Percentiles rank a stretch among this genome's conserved stretches.
phyloP scores from a whole-genome alignment of 139 green algal species.

The Chlamydomonas asymmetrica region DNA sequence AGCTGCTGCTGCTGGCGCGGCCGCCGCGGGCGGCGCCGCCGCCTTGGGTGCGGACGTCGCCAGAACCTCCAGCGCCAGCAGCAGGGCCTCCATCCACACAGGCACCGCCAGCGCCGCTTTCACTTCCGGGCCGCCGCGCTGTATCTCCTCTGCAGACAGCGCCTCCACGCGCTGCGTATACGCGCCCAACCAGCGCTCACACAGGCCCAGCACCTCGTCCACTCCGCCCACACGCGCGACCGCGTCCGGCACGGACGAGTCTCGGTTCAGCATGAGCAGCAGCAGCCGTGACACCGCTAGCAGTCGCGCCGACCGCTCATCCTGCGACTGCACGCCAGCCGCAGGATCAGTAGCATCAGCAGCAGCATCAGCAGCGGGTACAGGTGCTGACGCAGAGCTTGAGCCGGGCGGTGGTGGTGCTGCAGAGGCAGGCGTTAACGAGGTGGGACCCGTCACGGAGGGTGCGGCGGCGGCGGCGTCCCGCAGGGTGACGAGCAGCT shows the following conservation, averaged over 20 bases:
- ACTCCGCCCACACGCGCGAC: constrained; percentile 46
- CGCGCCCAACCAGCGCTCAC: constrained; percentile 64
- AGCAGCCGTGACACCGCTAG: constrained; percentile 63
- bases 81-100: constrained; percentile 77
- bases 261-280: constrained; percentile 72
- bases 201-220: constrained; percentile 39
- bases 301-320: no score
- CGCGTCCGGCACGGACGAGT: constrained; percentile 39
- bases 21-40: not conserved
- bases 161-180: constrained; percentile 33
- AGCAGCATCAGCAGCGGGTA: not conserved
- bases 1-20: constrained; percentile 6
- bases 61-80: constrained; percentile 79
- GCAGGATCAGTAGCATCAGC: not conserved
- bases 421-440: no score
- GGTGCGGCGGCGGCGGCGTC: constrained; percentile 8
- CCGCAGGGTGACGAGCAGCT: constrained; percentile 56
- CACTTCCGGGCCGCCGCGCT: not conserved
- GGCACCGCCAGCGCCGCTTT: constrained; percentile 52
- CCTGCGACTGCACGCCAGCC: constrained; percentile 1
- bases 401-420: not conserved
- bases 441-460: no score
- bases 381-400: constrained; percentile 3
- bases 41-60: constrained; percentile 38
- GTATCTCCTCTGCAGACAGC: not conserved